Percentiles rank a stretch among this genome's conserved stretches.
These are phyloP conservation scores for Exidia glandulosa DNA, from an alignment of 768 basidiomycete species.

Conservation along the genomic window DNA sequence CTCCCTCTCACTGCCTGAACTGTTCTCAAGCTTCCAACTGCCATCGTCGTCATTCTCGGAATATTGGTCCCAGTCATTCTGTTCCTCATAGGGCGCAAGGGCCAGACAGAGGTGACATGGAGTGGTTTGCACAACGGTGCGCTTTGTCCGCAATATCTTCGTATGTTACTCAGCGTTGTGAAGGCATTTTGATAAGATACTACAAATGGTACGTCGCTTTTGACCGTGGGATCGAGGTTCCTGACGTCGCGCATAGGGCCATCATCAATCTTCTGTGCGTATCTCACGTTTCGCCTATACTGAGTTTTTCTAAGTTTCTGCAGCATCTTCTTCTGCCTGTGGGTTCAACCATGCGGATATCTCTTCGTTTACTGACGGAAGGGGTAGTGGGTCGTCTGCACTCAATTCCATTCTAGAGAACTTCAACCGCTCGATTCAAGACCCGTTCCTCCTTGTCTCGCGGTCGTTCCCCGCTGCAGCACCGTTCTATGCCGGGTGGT, in stretches of 20 bases:
- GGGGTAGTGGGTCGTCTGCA: constrained; percentile 15
- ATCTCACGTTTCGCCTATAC: too few relatives aligned
- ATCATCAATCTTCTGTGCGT: not conserved
- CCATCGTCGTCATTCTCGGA: constrained; percentile 28
- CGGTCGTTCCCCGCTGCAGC: constrained; percentile 10
- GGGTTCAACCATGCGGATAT: not conserved
- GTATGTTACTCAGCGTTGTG: not conserved
- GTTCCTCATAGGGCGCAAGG: constrained; percentile 26
- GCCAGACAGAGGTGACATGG: constrained; percentile 28
- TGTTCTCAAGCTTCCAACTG: constrained; percentile 19
- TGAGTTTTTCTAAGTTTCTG: too few relatives aligned
- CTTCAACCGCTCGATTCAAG: constrained; percentile 6
- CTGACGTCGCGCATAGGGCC: not conserved
- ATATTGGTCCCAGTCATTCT: constrained; percentile 28
- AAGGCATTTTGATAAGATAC: constrained; percentile 20
- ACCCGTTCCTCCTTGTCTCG: not conserved
- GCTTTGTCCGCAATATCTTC: not conserved
- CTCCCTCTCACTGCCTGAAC: constrained; percentile 15
- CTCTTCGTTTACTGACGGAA: constrained; percentile 6
- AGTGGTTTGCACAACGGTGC: constrained; percentile 23
- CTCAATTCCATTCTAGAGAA: constrained; percentile 17
- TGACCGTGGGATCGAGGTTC: not conserved
- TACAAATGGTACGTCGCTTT: constrained; percentile 16
- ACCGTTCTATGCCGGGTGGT: constrained; percentile 23
- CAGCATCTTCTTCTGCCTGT: constrained; percentile 13